These are phyloP conservation scores for Neophaeococcomyces aloes DNA, from an alignment of 2,329 filamentous ascomycete genomes.

Conservation along the genomic window DNA sequence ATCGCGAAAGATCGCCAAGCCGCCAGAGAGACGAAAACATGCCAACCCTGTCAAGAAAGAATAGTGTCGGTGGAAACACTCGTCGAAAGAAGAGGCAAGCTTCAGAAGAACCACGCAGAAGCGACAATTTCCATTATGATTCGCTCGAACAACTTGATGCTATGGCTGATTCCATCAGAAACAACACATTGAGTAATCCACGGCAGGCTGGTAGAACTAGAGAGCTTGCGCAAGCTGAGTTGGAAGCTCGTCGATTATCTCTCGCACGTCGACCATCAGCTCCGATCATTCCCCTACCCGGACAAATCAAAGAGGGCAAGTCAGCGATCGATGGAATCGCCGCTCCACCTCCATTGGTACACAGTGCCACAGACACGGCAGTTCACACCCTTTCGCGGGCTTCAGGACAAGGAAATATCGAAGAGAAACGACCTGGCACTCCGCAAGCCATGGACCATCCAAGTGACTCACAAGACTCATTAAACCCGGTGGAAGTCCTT, in stretches of 20 bases:
- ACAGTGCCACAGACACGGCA: slow-evolving; percentile 27
- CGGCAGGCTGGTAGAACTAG: slow-evolving; percentile 55
- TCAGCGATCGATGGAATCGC: slow-evolving; percentile 25
- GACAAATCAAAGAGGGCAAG: slow-evolving; percentile 36
- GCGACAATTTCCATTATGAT: neutral
- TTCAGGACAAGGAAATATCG: slow-evolving; percentile 25
- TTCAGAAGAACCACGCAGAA: neutral
- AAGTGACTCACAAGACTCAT: slow-evolving; percentile 41
- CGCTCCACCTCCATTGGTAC: slow-evolving; percentile 23
- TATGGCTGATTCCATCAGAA: neutral
- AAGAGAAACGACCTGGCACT: slow-evolving; percentile 64
- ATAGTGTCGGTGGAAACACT: neutral
- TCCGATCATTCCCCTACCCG: slow-evolving; percentile 68
- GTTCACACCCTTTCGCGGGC: slow-evolving; percentile 29
- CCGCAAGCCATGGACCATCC: slow-evolving; percentile 70
- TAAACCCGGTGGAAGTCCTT: slow-evolving; percentile 36
- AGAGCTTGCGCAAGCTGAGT: slow-evolving; percentile 67
- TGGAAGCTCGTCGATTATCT: slow-evolving; percentile 79
- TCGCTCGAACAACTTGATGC: slow-evolving; percentile 2
- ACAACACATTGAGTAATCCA: slow-evolving; percentile 11
- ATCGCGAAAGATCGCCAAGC: slow-evolving; percentile 27
- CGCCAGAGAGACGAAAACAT: slow-evolving; percentile 19
- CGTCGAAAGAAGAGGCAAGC: neutral
- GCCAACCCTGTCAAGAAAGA: slow-evolving; percentile 2
- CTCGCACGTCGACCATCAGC: slow-evolving; percentile 69